These are phyloP conservation scores for Paecilomyces niveus DNA, from an alignment of 2,329 filamentous ascomycete genomes.

Conservation along the genomic window DNA sequence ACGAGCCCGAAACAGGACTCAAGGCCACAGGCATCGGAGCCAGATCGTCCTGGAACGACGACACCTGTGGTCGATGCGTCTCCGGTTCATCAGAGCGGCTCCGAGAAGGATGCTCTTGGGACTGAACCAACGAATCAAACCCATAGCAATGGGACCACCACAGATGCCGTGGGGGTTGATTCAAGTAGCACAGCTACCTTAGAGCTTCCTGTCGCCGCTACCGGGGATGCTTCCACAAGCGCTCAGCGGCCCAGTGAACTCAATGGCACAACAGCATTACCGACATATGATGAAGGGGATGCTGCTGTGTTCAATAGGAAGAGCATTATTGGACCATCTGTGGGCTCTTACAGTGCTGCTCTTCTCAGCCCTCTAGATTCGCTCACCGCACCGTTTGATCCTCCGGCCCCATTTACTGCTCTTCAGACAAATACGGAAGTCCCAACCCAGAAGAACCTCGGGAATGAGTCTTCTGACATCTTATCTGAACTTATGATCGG, in stretches of 20 bases:
- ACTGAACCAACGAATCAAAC: neutral
- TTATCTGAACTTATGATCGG: constrained; percentile 31
- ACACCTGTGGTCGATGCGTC: neutral
- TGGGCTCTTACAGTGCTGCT: neutral
- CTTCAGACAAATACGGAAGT: constrained; percentile 1
- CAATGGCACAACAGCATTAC: neutral
- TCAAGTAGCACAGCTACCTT: neutral
- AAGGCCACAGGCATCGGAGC: neutral
- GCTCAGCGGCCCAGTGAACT: neutral
- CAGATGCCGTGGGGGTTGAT: neutral
- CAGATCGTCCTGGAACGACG: neutral
- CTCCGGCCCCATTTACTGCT: neutral
- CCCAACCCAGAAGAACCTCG: constrained; percentile 12
- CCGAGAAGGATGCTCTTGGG: neutral
- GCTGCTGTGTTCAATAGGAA: neutral
- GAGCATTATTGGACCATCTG: neutral
- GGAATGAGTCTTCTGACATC: constrained; percentile 25
- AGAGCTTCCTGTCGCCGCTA: neutral
- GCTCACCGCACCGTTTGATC: neutral
- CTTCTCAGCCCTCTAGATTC: neutral
- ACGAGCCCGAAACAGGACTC: neutral
- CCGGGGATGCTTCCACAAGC: neutral
- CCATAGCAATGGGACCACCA: neutral
- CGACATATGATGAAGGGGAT: neutral
- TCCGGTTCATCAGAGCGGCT: neutral